Evolutionary conservation across 805 yeast genomes (phyloP), one percentile per base, ranked within the genome.

Genomic region (Kodamaea laetipori): DNA sequence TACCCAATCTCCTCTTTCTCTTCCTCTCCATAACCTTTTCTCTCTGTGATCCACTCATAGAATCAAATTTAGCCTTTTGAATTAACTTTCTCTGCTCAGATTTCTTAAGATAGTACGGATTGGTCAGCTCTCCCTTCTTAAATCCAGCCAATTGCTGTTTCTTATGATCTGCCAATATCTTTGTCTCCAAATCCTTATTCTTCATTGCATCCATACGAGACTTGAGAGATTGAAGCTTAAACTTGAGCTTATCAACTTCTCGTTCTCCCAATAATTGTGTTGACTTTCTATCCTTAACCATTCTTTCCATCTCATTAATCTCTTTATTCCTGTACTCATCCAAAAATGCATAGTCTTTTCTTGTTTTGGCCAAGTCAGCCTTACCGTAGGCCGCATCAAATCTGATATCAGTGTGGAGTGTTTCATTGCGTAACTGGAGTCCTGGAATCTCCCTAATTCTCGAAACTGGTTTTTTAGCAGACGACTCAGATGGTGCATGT

Each of bases 361-460:
- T 73, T 12, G 86, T 77, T 46, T 74, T 72, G 24, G 72, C 67
- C 46, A 78, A 66, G 59, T 90, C 92, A 1, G 94, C 87, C 54
- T 81, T 84, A 45, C 98, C 98, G 50, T 81, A 80, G 0, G 96
- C 90, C 2, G 92, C 77, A 63, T 94, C 97, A 61, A 94, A 94
- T 53, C 99, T 74, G 25, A 95, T 84, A 67, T 94, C 99, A 38
- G 79, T 76, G 59, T 85, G 83, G 21, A 84, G 64, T 11, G 69
- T 70, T 39, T 62, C 54, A 51, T 62, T 70, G 17, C 68, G 66
- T 17, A 63, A 56, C 38, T 70, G 72, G 36, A 85, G 58, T 0
- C 92, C 94, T 1, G 86, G 92, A 9, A 90, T 82, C 34, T 82
- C 81, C 51, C 98, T 74, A 27, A 88, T 71, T 50, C 73, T 71